These are phyloP conservation scores for Leucosporidium creatinivorum DNA, from an alignment of 768 basidiomycete species.

Conservation along the genomic window DNA sequence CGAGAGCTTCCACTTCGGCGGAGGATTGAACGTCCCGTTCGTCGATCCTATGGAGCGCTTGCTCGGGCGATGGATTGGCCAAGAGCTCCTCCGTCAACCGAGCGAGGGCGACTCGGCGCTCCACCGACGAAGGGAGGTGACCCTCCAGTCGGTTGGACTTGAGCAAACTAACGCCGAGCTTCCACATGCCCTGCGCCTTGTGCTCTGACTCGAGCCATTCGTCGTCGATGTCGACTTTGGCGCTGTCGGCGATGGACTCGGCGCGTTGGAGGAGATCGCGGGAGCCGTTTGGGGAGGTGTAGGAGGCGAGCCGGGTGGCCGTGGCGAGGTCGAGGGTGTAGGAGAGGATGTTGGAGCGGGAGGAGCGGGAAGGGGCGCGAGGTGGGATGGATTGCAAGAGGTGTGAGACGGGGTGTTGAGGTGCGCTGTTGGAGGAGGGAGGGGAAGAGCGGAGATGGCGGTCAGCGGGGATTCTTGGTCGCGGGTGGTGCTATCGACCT, in stretches of 20 bases:
- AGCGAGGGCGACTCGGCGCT: slow-evolving; percentile 20
- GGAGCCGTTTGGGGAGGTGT: slow-evolving; percentile 12
- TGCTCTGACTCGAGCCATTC: slow-evolving; percentile 23
- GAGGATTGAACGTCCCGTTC: slow-evolving; percentile 8
- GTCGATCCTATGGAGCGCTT: slow-evolving; percentile 19
- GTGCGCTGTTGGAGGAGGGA: slow-evolving; percentile 16
- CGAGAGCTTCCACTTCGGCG: slow-evolving; percentile 14
- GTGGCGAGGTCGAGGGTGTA: slow-evolving; percentile 32
- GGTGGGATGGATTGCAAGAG: slow-evolving; percentile 32
- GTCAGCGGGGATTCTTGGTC: no score
- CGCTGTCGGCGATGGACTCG: not conserved
- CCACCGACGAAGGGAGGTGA: slow-evolving; percentile 16
- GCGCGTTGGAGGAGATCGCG: slow-evolving; percentile 22
- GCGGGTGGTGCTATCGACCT: no score
- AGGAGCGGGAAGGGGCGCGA: slow-evolving; percentile 30
- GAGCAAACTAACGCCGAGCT: slow-evolving; percentile 21
- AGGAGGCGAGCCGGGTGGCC: slow-evolving; percentile 23
- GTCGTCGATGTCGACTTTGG: slow-evolving; percentile 6
- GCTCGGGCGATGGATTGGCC: slow-evolving; percentile 12
- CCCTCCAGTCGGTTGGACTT: slow-evolving; percentile 1
- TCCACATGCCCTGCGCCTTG: slow-evolving; percentile 29
- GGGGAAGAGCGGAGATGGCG: not conserved
- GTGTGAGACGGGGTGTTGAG: slow-evolving; percentile 32
- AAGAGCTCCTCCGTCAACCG: slow-evolving; percentile 17
- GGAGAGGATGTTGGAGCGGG: slow-evolving; percentile 32